Conservation (phyloP, 2,329 filamentous ascomycete genomes). For the Phaeosphaeriaceae sp. region DNA sequence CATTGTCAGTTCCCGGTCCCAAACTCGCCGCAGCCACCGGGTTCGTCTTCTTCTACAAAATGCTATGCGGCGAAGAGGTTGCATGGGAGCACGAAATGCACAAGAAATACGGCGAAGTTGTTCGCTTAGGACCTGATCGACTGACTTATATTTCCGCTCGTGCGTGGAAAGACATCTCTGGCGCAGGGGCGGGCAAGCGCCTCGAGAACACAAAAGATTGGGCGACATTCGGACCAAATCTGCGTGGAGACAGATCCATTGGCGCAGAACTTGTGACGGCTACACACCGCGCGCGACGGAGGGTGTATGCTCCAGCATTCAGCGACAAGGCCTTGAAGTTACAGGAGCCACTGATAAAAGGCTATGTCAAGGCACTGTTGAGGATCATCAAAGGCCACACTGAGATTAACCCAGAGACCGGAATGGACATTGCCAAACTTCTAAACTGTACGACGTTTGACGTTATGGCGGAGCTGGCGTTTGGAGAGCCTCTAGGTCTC, state of each 20-base stretch:
- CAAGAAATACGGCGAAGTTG: constrained; percentile 13
- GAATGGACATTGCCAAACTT: constrained; percentile 26
- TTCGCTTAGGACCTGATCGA: constrained; percentile 8
- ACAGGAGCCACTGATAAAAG: constrained; percentile 44
- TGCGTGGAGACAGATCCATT: not conserved
- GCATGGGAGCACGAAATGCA: not conserved
- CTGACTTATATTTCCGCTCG: constrained; percentile 5
- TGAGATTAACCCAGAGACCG: not conserved
- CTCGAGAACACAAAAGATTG: constrained; percentile 1
- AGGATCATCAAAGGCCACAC: not conserved
- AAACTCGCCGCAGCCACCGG: not conserved
- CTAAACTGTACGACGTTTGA: constrained; percentile 50
- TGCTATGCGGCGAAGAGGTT: not conserved
- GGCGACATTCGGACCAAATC: not conserved
- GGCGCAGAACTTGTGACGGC: not conserved
- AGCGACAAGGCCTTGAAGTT: constrained; percentile 41
- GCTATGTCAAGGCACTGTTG: constrained; percentile 34
- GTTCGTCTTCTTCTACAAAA: not conserved
- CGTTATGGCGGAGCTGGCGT: constrained; percentile 51
- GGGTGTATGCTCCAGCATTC: constrained; percentile 40
- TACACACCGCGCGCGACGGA: not conserved
- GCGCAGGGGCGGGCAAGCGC: not conserved
- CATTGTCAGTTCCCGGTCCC: not conserved
- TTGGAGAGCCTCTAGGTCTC: constrained; percentile 49
- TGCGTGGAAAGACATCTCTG: constrained; percentile 17